Conservation (phyloP, 2,329 filamentous ascomycete genomes). For the Stylonectria norvegica region DNA sequence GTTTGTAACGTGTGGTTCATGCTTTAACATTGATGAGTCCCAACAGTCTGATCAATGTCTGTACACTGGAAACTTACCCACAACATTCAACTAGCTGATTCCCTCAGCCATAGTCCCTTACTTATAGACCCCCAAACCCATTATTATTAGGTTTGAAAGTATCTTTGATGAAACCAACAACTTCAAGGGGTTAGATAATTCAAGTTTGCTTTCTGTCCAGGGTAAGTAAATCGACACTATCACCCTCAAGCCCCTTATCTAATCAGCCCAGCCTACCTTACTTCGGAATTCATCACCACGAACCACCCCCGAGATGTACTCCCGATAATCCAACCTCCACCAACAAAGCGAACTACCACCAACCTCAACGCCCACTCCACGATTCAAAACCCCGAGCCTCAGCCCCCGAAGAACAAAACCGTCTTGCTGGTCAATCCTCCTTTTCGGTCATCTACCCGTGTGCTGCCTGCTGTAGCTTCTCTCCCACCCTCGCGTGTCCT, state of each 20-base stretch:
- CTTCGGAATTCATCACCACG: not conserved
- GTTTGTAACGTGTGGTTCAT: too few relatives aligned
- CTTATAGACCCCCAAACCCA: not conserved
- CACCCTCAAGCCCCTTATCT: slow-evolving; percentile 19
- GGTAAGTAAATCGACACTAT: not conserved
- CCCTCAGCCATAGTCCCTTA: not conserved
- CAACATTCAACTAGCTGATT: not conserved
- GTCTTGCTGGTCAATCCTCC: not conserved
- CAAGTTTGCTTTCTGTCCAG: not conserved
- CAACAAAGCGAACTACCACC: not conserved
- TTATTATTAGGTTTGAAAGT: not conserved
- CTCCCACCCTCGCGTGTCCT: slow-evolving; percentile 12
- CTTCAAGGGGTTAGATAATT: not conserved
- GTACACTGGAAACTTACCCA: not conserved
- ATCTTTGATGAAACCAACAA: not conserved
- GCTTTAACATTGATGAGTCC: not conserved
- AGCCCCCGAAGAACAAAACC: not conserved
- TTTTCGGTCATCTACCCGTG: slow-evolving; percentile 1
- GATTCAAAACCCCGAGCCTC: not conserved
- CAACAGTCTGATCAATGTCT: not conserved
- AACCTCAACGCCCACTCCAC: not conserved
- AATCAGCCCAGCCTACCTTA: too few relatives aligned
- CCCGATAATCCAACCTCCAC: not conserved
- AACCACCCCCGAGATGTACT: slow-evolving; percentile 8
- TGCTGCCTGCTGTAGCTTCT: slow-evolving; percentile 16